Evolutionary conservation across 768 basidiomycete genomes (phyloP), one percentile per base, ranked within the genome.

Genomic region (Russula sp.): DNA sequence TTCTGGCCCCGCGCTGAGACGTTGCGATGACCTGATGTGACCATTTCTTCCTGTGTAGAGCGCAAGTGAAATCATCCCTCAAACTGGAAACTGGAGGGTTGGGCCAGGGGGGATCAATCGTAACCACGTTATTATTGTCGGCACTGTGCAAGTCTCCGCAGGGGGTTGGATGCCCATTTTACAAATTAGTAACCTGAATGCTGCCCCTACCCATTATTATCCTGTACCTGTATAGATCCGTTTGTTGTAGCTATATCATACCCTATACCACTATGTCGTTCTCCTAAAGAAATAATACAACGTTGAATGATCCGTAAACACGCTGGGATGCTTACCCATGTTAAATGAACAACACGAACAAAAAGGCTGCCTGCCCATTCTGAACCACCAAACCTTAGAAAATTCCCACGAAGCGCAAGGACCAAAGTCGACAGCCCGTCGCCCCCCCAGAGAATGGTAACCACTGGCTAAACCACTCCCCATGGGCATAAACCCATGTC

Each of bases 121-220:
- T n/a, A 14, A 64, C 32, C 11, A 61, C 14, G 52, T 61, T 6
- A 45, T 51, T 10, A 20, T 64, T 3, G 63, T 64, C 5, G 63
- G 63, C 1, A 52, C 60, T 16, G 63, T 64, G 16, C 63, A 64
- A 14, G 63, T 64, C 39, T 64, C 63, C 18, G 60, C 63, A 1
- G 63, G 63, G 1, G 59, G 63, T 16, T 64, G 63, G 63, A 64
- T 64, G 63, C 63, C 63, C 4, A 64, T 64, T 25, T n/a, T 64
- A 13, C 63, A 64, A 25, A 13, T 62, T 14, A n/a, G 32, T 34
- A 29, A 36, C 36, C 18, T 11, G 38, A 55, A n/a, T 36, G 32
- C 25, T 2, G 7, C 9, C 41, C 47, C 32, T 14, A 2, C 10
- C 13, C 52, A 59, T 45, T 51, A 14, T 39, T 58, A 62, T 56